These are phyloP conservation scores for Tremella fuciformis DNA, from an alignment of 768 basidiomycete species.

Conservation along the genomic window DNA sequence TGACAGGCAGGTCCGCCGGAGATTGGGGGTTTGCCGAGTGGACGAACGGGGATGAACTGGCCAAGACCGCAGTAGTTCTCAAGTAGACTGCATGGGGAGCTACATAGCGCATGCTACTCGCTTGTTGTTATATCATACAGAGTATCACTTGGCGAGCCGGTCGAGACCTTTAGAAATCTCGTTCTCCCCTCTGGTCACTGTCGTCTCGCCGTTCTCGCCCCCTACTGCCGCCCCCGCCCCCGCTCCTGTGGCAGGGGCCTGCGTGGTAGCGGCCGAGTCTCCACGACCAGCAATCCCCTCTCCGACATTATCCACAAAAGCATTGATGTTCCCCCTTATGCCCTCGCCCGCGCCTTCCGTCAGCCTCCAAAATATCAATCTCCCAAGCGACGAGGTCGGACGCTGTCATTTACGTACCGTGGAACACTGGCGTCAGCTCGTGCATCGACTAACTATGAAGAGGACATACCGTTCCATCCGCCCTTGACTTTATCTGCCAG, in stretches of 20 bases:
- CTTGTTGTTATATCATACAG: no score
- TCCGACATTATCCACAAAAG: constrained; percentile 33
- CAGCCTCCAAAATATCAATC: not conserved
- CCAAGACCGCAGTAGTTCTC: constrained; percentile 6
- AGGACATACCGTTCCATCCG: constrained; percentile 26
- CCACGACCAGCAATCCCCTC: constrained; percentile 24
- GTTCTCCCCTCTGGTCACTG: not conserved
- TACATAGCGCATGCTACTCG: no score
- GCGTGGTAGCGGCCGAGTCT: not conserved
- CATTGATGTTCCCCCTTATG: constrained; percentile 38
- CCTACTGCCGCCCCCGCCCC: not conserved
- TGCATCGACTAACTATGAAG: not conserved
- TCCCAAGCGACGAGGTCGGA: no score
- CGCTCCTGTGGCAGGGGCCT: not conserved
- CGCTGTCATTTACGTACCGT: constrained; percentile 26
- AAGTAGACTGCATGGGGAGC: no score
- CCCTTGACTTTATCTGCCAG: constrained; percentile 37
- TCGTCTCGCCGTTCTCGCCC: not conserved
- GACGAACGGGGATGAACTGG: constrained; percentile 12
- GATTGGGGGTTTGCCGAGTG: not conserved
- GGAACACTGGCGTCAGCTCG: constrained; percentile 19
- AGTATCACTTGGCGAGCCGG: constrained; percentile 3
- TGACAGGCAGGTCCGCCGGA: constrained; percentile 1
- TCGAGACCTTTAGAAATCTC: constrained; percentile 2
- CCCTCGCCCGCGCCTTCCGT: constrained; percentile 34